Conservation (phyloP, 2,329 filamentous ascomycete species). For the Pseudogymnoascus verrucosus region DNA sequence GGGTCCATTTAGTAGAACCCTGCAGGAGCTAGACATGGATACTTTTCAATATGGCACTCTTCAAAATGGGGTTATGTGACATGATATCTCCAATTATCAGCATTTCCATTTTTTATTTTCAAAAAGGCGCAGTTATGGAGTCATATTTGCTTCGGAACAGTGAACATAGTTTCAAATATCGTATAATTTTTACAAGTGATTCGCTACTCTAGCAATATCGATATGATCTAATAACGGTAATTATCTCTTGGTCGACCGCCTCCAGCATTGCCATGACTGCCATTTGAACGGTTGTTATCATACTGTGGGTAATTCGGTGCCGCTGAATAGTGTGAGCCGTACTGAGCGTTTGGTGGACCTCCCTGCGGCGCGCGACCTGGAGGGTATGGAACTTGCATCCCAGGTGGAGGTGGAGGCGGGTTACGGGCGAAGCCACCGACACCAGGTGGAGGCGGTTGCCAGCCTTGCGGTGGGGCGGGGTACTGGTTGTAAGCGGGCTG, state of each 20-base stretch:
- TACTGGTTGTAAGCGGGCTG: conserved; percentile 21
- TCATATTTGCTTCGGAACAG: background rate
- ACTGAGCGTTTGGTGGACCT: background rate
- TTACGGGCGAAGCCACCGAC: conserved; percentile 35
- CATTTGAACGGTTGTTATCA: background rate
- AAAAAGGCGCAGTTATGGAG: background rate
- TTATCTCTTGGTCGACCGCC: background rate
- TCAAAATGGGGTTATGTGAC: background rate
- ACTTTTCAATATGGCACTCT: background rate
- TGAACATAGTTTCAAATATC: background rate
- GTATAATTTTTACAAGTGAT: background rate
- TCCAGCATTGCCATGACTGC: background rate
- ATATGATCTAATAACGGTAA: background rate
- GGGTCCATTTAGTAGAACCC: background rate
- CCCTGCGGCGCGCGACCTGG: conserved; percentile 16
- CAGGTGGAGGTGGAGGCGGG: conserved; percentile 40
- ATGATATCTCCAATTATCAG: background rate
- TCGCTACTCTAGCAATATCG: background rate
- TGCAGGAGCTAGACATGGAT: conserved; percentile 1
- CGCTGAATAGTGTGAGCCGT: conserved; percentile 13
- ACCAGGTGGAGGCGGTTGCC: conserved; percentile 40
- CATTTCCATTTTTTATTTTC: background rate
- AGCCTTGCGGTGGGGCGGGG: conserved; percentile 26
- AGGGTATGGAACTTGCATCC: conserved; percentile 17
- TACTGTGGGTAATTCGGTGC: conserved; percentile 16